Evolutionary conservation across 495 filamentous ascomycete species (phyloP), one percentile per base, ranked within the genome.

Genomic region (Cairneyella variabilis): DNA sequence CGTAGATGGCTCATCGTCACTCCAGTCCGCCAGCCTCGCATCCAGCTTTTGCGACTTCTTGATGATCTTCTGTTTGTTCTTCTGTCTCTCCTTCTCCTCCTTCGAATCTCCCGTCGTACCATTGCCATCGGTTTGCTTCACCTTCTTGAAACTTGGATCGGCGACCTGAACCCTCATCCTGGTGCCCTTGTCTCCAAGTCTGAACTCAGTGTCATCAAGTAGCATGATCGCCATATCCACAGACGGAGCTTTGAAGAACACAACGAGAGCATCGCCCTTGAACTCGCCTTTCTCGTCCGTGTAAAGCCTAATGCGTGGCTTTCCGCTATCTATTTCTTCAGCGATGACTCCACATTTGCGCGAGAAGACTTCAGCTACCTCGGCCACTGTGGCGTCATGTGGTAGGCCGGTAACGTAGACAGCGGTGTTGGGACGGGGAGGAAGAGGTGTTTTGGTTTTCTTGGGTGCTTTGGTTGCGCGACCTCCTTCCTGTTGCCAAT

Each of bases 271-370:
- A 63, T 97, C 91, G 42, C 95, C 95, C 68, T 97, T 97, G 74
- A 95, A 90, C 2, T 79, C 82, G 0, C 90, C 93, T 1, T 83
- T 66, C 8, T 89, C 85, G 65, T 96, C 84, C 6, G 72, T 82
- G 69, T 99, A 97, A 67, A 99, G 82, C 71, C 96, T 97, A 71
- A 99, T 89, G 39, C 95, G 86, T 12, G 87, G 88, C 30, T 81
- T 77, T 45, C 88, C 86, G 56, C 77, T 85, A 61, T 97, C 93
- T 57, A 93, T 90, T 66, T 92, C 88, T 69, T 96, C 89, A 40
- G 92, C 91, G 57, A 98, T 95, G 58, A 98, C 85, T 42, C 95
- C 95, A 67, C 82, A 96, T 57, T 83, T 85, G 56, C 83, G 81
- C 43, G 85, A 89, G 75, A 99, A 99, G 22, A 86, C 76, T 11